Percentiles rank a stretch among this genome's conserved stretches.
phyloP scores from a whole-genome alignment of 306 rosid genomes.

The Malus fusca region DNA sequence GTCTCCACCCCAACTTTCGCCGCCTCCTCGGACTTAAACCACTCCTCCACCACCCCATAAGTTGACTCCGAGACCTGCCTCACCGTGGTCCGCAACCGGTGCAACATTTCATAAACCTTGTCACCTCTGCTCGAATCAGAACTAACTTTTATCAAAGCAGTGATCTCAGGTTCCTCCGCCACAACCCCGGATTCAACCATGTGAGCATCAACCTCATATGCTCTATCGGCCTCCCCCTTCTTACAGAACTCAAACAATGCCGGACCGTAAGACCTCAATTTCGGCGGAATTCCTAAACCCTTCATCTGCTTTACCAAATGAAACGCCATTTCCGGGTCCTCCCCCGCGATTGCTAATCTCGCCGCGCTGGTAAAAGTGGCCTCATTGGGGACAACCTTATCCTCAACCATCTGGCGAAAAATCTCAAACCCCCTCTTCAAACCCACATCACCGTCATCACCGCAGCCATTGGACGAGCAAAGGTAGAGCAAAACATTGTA shows the following conservation, averaged over 20 bases:
- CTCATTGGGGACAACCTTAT: constrained; percentile 58
- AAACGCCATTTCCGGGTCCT: constrained; percentile 83
- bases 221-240: constrained; percentile 61
- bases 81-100: constrained; percentile 50
- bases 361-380: constrained; percentile 79
- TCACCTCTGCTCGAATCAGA: constrained; percentile 29
- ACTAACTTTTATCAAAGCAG: constrained; percentile 63
- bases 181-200: constrained; percentile 51
- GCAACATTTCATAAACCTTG: constrained; percentile 76
- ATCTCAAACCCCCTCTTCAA: constrained; percentile 72
- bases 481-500: constrained; percentile 60
- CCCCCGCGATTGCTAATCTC: constrained; percentile 62
- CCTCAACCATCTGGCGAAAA: constrained; percentile 54
- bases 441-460: constrained; percentile 20
- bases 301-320: constrained; percentile 70
- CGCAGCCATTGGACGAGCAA: constrained; percentile 36
- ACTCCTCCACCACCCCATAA: constrained; percentile 47
- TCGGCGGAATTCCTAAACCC: constrained; percentile 43
- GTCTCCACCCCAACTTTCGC: constrained; percentile 35
- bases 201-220: constrained; percentile 63
- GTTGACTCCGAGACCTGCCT: constrained; percentile 78
- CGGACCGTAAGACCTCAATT: constrained; percentile 81
- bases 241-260: constrained; percentile 71
- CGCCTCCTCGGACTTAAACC: constrained; percentile 64
- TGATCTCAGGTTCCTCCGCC: constrained; percentile 71